Evolutionary conservation across 2,329 filamentous ascomycete species (phyloP).

Genomic region (Ophiostoma ips): DNA sequence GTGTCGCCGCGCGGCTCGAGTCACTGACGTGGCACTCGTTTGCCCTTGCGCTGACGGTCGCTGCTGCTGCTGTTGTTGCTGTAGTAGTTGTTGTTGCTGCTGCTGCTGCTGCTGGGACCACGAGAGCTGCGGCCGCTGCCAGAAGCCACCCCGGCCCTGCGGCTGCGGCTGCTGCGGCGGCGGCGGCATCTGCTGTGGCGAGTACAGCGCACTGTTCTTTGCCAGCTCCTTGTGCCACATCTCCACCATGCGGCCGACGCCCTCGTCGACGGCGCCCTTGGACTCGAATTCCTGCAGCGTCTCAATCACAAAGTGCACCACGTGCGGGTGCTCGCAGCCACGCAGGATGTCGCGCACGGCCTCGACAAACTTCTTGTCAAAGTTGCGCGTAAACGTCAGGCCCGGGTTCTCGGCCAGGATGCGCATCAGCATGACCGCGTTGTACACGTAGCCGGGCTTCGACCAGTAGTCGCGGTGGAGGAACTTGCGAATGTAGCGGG

Average conservation of each 20-base stretch:
- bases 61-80: background rate
- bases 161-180: background rate
- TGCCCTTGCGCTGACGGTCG: constrained; percentile 18
- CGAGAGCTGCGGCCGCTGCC: background rate
- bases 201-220: constrained; percentile 38
- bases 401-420: constrained; percentile 91
- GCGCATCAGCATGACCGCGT: constrained; percentile 86
- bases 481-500: constrained; percentile 67
- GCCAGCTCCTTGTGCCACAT: constrained; percentile 90
- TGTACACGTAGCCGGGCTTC: constrained; percentile 70
- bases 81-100: background rate
- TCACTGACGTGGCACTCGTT: background rate
- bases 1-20: constrained; percentile 27
- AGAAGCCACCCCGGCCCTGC: background rate
- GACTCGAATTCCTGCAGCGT: constrained; percentile 67
- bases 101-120: background rate
- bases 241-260: constrained; percentile 52
- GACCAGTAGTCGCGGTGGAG: constrained; percentile 56
- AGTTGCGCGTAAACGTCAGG: constrained; percentile 73
- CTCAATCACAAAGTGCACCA: constrained; percentile 77
- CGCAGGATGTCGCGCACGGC: constrained; percentile 63
- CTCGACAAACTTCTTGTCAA: constrained; percentile 73
- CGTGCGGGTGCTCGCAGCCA: constrained; percentile 55
- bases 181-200: constrained; percentile 25
- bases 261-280: constrained; percentile 60